Evolutionary conservation across 257 asterid genomes (phyloP).

Genomic region (Solanum megistacrolobum): DNA sequence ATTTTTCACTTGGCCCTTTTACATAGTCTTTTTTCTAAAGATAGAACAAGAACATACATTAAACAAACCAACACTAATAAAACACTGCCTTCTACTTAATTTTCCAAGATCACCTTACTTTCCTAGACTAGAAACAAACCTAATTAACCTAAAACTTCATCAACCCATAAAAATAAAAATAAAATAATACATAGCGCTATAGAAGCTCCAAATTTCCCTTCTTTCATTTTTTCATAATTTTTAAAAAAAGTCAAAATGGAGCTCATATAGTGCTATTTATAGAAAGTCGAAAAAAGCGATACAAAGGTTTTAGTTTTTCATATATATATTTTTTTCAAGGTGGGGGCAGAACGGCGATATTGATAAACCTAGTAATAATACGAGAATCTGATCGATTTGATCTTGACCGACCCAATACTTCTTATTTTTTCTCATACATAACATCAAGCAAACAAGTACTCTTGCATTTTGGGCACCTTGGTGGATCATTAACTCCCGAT

Average conservation of each 20-base stretch:
- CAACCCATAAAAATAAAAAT: background rate
- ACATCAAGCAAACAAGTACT: conserved; percentile 72
- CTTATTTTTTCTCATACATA: conserved; percentile 15
- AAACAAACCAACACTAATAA: background rate
- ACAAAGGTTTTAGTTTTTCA: background rate
- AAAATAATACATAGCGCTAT: conserved; percentile 34
- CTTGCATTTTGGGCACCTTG: conserved; percentile 85
- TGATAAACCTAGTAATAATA: background rate
- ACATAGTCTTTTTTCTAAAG: conserved; percentile 8
- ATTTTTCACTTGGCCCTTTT: conserved; percentile 1
- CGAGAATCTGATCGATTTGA: background rate
- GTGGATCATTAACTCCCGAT: conserved; percentile 61
- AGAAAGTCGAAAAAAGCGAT: background rate
- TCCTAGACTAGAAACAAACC: background rate
- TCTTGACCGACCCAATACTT: background rate
- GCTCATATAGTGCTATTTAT: conserved; percentile 40
- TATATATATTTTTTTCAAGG: background rate
- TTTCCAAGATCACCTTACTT: background rate
- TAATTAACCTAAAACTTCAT: background rate
- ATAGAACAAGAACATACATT: background rate
- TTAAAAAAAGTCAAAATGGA: conserved; percentile 29
- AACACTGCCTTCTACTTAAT: background rate
- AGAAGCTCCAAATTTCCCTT: conserved; percentile 47
- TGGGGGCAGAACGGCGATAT: background rate
- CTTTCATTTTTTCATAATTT: background rate